Evolutionary conservation across 495 filamentous ascomycete species (phyloP).

Genomic region (Aspergillus sclerotioniger): DNA sequence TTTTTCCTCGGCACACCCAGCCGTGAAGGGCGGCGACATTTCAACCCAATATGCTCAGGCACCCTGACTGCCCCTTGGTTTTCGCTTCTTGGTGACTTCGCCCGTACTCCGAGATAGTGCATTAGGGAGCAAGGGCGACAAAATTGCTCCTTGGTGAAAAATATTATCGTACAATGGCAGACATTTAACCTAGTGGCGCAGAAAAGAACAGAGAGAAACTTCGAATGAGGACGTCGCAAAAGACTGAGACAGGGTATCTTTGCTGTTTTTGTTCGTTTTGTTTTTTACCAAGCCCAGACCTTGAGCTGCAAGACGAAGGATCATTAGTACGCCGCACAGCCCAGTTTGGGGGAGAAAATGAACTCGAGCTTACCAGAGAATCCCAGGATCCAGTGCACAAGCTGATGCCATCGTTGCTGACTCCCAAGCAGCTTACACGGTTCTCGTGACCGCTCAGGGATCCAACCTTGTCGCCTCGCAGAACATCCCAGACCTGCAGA

Average conservation of each 20-base stretch:
- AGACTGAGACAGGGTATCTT: constrained; percentile 49
- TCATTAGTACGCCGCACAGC: constrained; percentile 13
- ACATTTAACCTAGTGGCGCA: constrained; percentile 34
- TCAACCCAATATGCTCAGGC: neutral
- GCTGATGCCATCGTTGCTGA: constrained; percentile 98
- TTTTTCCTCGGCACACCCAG: constrained; percentile 9
- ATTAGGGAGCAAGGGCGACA: constrained; percentile 32
- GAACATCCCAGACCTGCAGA: constrained; percentile 90
- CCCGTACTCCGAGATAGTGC: constrained; percentile 28
- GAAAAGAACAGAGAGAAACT: constrained; percentile 32
- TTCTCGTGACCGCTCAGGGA: constrained; percentile 97
- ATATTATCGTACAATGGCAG: constrained; percentile 49
- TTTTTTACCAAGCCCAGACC: constrained; percentile 73
- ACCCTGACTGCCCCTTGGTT: constrained; percentile 12
- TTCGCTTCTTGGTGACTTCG: constrained; percentile 14
- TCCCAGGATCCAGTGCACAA: constrained; percentile 99
- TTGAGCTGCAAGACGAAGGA: constrained; percentile 60
- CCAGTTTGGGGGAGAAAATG: neutral
- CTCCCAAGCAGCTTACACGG: constrained; percentile 95
- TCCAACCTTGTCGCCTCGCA: constrained; percentile 94
- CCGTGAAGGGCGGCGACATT: constrained; percentile 4
- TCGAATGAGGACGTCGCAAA: constrained; percentile 44
- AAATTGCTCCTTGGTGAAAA: constrained; percentile 32
- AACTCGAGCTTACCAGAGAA: constrained; percentile 75
- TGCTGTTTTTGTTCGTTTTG: constrained; percentile 35